Percentiles rank a stretch among this genome's conserved stretches.
phyloP scores from a whole-genome alignment of 345 rosid species.

The Lumnitzera littorea region DNA sequence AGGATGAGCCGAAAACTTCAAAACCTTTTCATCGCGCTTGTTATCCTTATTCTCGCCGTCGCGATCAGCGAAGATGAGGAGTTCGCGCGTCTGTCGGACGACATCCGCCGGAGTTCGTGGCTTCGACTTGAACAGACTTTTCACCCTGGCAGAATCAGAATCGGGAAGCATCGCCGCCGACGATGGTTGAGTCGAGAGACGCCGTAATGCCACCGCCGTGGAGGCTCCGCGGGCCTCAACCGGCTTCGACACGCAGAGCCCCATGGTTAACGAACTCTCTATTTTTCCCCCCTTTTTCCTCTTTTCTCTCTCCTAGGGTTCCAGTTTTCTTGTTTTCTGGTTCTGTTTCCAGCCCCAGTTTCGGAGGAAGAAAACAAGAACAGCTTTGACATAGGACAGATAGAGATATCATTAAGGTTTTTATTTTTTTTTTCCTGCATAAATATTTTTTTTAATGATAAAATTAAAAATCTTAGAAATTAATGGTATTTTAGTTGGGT shows the following conservation, averaged over 20 bases:
- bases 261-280: not conserved
- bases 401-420: not conserved
- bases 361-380: not conserved
- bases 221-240: slow-evolving; percentile 9
- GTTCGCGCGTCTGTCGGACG: slow-evolving; percentile 86
- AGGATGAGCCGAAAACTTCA: no score
- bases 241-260: slow-evolving; percentile 9
- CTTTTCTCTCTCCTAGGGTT: slow-evolving; percentile 4
- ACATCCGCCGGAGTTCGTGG: slow-evolving; percentile 80
- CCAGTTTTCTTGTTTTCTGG: not conserved
- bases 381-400: not conserved
- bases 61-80: slow-evolving; percentile 47
- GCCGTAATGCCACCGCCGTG: slow-evolving; percentile 5
- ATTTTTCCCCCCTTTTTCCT: not conserved
- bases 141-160: slow-evolving; percentile 38
- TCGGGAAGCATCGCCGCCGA: not conserved
- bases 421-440: no score
- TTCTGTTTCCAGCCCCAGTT: not conserved
- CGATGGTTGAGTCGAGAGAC: not conserved
- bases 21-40: slow-evolving; percentile 67
- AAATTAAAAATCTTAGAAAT: no score
- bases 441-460: no score
- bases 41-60: slow-evolving; percentile 35
- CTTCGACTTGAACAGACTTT: slow-evolving; percentile 81
- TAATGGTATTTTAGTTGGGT: no score